phyloP scores from a whole-genome alignment of 345 rosid species.

The Chamaenerion angustifolium region DNA sequence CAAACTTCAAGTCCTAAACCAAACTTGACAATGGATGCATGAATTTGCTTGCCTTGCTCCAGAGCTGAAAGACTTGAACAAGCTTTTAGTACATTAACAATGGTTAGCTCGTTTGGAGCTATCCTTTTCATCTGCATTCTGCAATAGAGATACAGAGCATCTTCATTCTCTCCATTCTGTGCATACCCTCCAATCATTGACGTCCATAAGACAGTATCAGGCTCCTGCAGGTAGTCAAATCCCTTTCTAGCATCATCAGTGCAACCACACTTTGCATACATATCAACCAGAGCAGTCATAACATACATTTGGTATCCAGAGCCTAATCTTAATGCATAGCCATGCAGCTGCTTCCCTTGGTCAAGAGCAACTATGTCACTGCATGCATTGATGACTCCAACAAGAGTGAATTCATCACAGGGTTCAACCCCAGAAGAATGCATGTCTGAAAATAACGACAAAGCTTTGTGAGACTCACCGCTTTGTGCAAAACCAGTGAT shows the following conservation, averaged over 20 bases:
- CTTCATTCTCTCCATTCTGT: slow-evolving; percentile 38
- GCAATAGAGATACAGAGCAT: slow-evolving; percentile 28
- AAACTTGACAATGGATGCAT: slow-evolving; percentile 38
- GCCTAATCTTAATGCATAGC: slow-evolving; percentile 38
- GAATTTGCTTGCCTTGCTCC: slow-evolving; percentile 45
- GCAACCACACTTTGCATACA: slow-evolving; percentile 44
- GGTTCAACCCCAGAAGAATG: slow-evolving; percentile 6
- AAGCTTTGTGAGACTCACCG: slow-evolving; percentile 16
- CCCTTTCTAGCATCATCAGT: slow-evolving; percentile 25
- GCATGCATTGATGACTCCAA: slow-evolving; percentile 70
- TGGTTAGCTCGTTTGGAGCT: slow-evolving; percentile 36
- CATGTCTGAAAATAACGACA: slow-evolving; percentile 14
- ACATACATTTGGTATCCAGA: slow-evolving; percentile 12
- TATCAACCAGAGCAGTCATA: slow-evolving; percentile 35
- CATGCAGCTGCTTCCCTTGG: slow-evolving; percentile 63
- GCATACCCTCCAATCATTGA: slow-evolving; percentile 46
- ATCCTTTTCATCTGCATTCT: slow-evolving; percentile 36
- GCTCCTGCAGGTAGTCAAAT: slow-evolving; percentile 21
- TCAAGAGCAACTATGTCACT: slow-evolving; percentile 39
- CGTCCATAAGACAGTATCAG: slow-evolving; percentile 54
- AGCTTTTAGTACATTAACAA: slow-evolving; percentile 41
- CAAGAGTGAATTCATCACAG: slow-evolving; percentile 52
- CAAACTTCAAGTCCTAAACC: slow-evolving; percentile 26
- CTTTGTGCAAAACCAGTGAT: slow-evolving; percentile 76
- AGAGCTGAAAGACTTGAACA: slow-evolving; percentile 32